Evolutionary conservation across 352 stramenopile genomes (phyloP).

Genomic region (Pythium rhizo-oryzae): DNA sequence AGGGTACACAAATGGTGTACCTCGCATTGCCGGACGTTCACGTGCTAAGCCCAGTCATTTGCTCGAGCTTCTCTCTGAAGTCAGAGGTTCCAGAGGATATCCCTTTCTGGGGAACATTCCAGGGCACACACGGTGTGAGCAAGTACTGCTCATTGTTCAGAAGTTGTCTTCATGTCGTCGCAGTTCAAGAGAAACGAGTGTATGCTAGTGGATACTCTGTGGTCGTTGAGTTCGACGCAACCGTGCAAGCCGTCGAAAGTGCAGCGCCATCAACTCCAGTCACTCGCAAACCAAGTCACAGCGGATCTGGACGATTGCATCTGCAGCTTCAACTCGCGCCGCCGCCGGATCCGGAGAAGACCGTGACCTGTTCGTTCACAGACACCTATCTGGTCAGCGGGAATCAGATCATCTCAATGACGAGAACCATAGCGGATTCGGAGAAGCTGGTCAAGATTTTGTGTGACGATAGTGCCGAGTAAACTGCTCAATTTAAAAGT

Average conservation of each 20-base stretch:
- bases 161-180: slow-evolving; percentile 56
- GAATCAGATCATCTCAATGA: slow-evolving; percentile 75
- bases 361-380: slow-evolving; percentile 68
- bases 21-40: slow-evolving; percentile 64
- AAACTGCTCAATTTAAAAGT: slow-evolving; percentile 25
- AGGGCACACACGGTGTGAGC: slow-evolving; percentile 57
- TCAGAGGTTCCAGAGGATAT: slow-evolving; percentile 81
- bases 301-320: slow-evolving; percentile 18
- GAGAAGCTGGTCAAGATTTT: slow-evolving; percentile 78
- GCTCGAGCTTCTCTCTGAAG: slow-evolving; percentile 71
- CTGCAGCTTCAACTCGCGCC: slow-evolving; percentile 28
- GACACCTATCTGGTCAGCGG: slow-evolving; percentile 79
- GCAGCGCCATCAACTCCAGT: slow-evolving; percentile 20
- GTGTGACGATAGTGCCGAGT: slow-evolving; percentile 43
- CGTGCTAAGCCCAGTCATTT: slow-evolving; percentile 54
- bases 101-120: slow-evolving; percentile 79
- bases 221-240: slow-evolving; percentile 77
- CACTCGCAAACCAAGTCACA: neutral
- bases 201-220: slow-evolving; percentile 76
- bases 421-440: slow-evolving; percentile 77
- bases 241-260: slow-evolving; percentile 47
- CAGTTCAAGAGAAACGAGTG: slow-evolving; percentile 63
- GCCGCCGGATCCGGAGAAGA: slow-evolving; percentile 16
- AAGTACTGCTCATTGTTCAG: slow-evolving; percentile 79
- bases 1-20: slow-evolving; percentile 42